Conservation (phyloP, 2,329 filamentous ascomycete genomes). For the Microcera coccophila region DNA sequence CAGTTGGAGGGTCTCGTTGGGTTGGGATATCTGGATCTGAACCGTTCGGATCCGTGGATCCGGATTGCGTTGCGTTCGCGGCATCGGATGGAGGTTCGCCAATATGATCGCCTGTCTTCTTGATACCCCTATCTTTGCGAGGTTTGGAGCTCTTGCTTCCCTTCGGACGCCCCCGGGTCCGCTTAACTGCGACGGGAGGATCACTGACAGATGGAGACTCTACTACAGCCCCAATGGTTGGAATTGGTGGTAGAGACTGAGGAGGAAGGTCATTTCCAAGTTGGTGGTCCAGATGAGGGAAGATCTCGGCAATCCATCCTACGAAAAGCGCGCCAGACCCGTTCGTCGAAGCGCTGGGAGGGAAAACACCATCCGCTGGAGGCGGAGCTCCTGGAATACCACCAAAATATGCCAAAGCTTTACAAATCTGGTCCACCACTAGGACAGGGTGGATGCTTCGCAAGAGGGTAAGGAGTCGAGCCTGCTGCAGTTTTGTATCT, state of each 20-base stretch:
- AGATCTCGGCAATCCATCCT: constrained; percentile 61
- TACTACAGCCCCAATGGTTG: constrained; percentile 2
- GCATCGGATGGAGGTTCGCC: constrained; percentile 4
- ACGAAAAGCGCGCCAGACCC: constrained; percentile 57
- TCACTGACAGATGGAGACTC: constrained; percentile 8
- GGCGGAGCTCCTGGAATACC: constrained; percentile 54
- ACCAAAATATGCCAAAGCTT: constrained; percentile 60
- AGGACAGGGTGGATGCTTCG: constrained; percentile 51
- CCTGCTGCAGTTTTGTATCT: constrained; percentile 57
- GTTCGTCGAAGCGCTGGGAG: constrained; percentile 53
- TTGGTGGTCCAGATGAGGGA: constrained; percentile 41
- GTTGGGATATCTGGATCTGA: background rate
- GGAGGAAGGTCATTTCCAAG: constrained; percentile 4
- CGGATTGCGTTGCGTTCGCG: constrained; percentile 1
- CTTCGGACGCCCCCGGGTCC: constrained; percentile 52
- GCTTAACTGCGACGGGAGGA: constrained; percentile 31
- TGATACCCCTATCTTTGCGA: constrained; percentile 51
- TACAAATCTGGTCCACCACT: constrained; percentile 61
- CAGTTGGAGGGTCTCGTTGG: background rate
- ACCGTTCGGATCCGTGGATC: background rate
- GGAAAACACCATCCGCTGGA: constrained; percentile 50
- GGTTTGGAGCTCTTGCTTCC: constrained; percentile 43
- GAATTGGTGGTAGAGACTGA: constrained; percentile 22
- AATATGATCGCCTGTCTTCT: constrained; percentile 24
- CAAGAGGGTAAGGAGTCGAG: constrained; percentile 55